Conservation (phyloP, 148 eudicot species). For the Gaultheria prostrata region DNA sequence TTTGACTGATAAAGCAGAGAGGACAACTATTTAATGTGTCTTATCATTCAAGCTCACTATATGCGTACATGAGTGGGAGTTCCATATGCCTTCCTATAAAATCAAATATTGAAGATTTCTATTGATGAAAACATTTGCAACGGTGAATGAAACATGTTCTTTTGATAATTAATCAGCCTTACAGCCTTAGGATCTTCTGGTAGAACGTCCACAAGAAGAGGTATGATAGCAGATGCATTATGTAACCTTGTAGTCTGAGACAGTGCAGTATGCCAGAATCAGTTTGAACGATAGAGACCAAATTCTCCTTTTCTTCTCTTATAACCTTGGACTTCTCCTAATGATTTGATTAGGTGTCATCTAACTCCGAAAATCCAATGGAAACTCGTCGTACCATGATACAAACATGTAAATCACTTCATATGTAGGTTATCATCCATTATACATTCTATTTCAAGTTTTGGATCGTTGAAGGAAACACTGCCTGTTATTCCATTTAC, state of each 20-base stretch:
- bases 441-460: no score
- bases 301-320: neutral
- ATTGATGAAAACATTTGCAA: neutral
- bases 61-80: neutral
- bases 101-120: neutral
- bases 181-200: neutral
- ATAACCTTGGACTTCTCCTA: neutral
- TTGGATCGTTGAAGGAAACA: no score
- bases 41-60: no score
- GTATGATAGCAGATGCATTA: neutral
- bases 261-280: neutral
- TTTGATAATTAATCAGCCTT: neutral
- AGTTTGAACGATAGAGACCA: neutral
- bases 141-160: neutral
- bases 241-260: neutral
- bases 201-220: neutral
- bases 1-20: neutral
- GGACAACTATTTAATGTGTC: neutral
- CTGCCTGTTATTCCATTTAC: neutral
- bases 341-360: neutral
- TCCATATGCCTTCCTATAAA: neutral
- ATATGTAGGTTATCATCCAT: neutral
- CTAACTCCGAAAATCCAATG: neutral
- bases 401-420: neutral
- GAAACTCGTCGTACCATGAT: neutral